Percentiles rank a stretch among this genome's conserved stretches.
Conservation (phyloP, 1,139 yeast genomes). For the Saccharomyces pastorianus region DNA sequence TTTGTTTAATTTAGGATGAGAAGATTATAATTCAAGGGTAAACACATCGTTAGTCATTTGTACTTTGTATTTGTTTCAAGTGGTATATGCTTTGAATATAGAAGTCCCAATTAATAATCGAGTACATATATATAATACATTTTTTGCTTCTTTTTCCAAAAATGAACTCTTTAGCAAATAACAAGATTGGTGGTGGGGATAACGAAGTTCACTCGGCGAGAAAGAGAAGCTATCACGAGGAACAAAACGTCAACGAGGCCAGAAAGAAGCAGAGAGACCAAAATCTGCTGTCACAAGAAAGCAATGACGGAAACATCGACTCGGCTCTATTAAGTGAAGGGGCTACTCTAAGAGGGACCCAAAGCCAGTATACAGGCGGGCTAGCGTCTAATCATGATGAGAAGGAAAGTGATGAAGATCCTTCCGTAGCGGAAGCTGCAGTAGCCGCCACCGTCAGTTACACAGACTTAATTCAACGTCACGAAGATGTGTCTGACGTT, state of each 20-base stretch:
- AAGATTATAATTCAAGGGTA: background rate
- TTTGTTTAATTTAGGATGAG: background rate
- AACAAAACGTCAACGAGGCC: background rate
- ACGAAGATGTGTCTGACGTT: slow-evolving; percentile 5
- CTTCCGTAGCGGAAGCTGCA: slow-evolving; percentile 11
- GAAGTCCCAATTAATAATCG: background rate
- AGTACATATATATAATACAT: background rate
- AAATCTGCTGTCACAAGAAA: slow-evolving; percentile 1
- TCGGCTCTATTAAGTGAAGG: slow-evolving; percentile 14
- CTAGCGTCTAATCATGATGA: slow-evolving; percentile 3
- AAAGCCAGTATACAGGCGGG: background rate
- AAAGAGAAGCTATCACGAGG: background rate
- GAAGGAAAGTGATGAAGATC: slow-evolving; percentile 11
- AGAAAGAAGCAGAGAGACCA: slow-evolving; percentile 7
- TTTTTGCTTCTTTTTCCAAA: background rate
- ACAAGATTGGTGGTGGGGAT: background rate
- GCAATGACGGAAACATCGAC: slow-evolving; percentile 17
- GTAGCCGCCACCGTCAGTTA: slow-evolving; percentile 22
- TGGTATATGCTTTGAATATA: background rate
- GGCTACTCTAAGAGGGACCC: background rate
- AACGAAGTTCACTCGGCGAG: background rate
- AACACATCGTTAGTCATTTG: background rate
- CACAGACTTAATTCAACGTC: slow-evolving; percentile 14
- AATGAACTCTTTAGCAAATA: background rate
- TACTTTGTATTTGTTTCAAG: background rate